Evolutionary conservation across 305 asterid genomes (phyloP), one percentile per base, ranked within the genome.

Genomic region (Fraxinus dipetala): DNA sequence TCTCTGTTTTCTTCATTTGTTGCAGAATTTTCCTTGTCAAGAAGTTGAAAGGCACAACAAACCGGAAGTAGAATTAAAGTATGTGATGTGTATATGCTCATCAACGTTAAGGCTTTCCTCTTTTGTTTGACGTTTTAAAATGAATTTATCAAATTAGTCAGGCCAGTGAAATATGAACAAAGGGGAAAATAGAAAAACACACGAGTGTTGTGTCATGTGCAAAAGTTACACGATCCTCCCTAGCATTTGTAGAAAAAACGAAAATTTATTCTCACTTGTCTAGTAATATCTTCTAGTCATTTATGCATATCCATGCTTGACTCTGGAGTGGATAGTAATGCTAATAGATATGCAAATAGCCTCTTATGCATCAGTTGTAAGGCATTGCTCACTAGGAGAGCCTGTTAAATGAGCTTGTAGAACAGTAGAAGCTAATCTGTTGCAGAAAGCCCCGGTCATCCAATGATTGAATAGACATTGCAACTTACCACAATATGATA

Each of bases 1-100:
- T 6, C 59, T 79, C 11, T 78, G 72, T 82, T 76, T 82, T 78
- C 77, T 84, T 82, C 9, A 18, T 65, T 73, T 77, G 72, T 83
- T 88, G 88, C 91, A 95, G 99, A 95, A 95, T 89, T 95, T 95
- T 85, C 99, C 99, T 22, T 95, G 99, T 81, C 99, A 95, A 84
- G 99, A 95, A 89, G 99, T 95, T 83, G 99, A 95, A 86, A 91
- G 99, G 89, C 99, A 95, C 91, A 95, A 95, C 89, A 95, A 95
- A 83, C 99, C 99, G 40, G 99, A 96, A 88, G 98, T 96, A 89
- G 99, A 96, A 86, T 90, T 96, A 84, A 96, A 96, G 99, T 96
- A 91, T 61, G 99, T 88, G 31, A 35, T 13, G 9, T 31, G 79
- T 80, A 38, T 26, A 61, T 63, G 48, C 6, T 28, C 8, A 24